Percentiles rank a stretch among this genome's conserved stretches.
Conservation (phyloP, 2,329 filamentous ascomycete genomes). For the Aspergillus hiratsukae region DNA sequence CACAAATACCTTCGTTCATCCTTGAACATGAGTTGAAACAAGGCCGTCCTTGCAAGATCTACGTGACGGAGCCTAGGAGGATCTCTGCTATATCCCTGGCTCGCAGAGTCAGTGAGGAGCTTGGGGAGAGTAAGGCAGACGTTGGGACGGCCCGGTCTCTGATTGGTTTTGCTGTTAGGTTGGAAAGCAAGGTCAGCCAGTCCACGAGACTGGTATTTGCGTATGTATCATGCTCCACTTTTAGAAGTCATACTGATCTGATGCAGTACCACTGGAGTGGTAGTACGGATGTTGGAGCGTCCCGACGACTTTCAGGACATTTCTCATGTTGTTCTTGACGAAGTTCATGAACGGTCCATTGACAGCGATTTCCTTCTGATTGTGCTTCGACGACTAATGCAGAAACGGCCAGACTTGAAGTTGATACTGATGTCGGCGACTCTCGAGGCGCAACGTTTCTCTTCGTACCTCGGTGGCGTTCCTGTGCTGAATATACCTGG, state of each 20-base stretch:
- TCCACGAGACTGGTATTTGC: slow-evolving; percentile 87
- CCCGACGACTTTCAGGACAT: slow-evolving; percentile 82
- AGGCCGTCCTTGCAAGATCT: slow-evolving; percentile 82
- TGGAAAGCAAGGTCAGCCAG: slow-evolving; percentile 80
- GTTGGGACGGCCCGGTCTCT: slow-evolving; percentile 78
- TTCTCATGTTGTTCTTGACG: slow-evolving; percentile 92
- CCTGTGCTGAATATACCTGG: slow-evolving; percentile 88
- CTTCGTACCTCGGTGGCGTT: slow-evolving; percentile 77
- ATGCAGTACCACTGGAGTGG: slow-evolving; percentile 65
- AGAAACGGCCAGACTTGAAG: slow-evolving; percentile 74
- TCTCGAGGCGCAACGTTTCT: slow-evolving; percentile 87
- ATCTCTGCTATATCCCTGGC: slow-evolving; percentile 96
- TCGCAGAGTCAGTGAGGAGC: slow-evolving; percentile 86
- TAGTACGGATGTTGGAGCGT: slow-evolving; percentile 95
- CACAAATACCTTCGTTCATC: slow-evolving; percentile 91
- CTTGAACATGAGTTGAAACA: slow-evolving; percentile 80
- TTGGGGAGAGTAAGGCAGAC: slow-evolving; percentile 79
- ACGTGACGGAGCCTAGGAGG: slow-evolving; percentile 89
- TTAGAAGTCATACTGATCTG: slow-evolving; percentile 8
- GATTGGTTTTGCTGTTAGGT: slow-evolving; percentile 87
- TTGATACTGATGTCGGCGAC: slow-evolving; percentile 97
- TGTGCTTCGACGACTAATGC: slow-evolving; percentile 77
- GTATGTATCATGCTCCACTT: slow-evolving; percentile 42
- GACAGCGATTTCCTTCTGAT: slow-evolving; percentile 96
- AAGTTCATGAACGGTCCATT: slow-evolving; percentile 93